Evolutionary conservation across 2,329 filamentous ascomycete genomes (phyloP).

Genomic region (Hypoxylon sp.): DNA sequence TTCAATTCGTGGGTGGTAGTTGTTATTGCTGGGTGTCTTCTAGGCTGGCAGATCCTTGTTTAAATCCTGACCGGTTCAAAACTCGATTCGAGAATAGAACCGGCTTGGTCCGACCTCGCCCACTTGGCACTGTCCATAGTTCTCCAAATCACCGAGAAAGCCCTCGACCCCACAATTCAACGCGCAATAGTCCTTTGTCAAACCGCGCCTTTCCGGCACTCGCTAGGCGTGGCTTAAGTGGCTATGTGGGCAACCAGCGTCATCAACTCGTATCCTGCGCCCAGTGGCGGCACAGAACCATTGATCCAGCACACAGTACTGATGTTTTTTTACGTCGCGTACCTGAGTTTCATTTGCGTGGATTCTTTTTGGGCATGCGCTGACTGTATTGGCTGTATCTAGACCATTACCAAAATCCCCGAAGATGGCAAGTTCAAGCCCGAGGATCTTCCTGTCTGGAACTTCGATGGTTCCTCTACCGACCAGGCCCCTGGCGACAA

Average conservation of each 20-base stretch:
- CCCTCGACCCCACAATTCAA: conserved; percentile 29
- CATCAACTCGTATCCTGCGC: conserved; percentile 33
- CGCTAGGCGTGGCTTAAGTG: conserved; percentile 35
- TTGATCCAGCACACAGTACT: conserved; percentile 18
- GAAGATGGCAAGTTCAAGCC: conserved; percentile 62
- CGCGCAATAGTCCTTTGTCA: conserved; percentile 31
- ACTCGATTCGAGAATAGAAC: conserved; percentile 43
- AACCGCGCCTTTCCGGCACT: conserved; percentile 24
- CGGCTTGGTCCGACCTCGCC: conserved; percentile 48
- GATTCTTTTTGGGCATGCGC: conserved; percentile 4
- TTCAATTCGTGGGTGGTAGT: conserved; percentile 33
- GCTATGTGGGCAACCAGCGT: conserved; percentile 31
- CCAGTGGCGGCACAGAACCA: conserved; percentile 34
- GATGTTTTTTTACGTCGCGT: conserved; percentile 12
- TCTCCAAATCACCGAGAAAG: conserved; percentile 39
- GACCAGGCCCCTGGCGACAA: conserved; percentile 94
- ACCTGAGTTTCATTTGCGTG: conserved; percentile 3
- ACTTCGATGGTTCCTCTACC: conserved; percentile 85
- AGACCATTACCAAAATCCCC: conserved; percentile 65
- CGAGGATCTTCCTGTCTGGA: conserved; percentile 69
- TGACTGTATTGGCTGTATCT: conserved; percentile 27
- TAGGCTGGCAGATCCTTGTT: conserved; percentile 39
- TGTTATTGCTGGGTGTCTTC: conserved; percentile 25
- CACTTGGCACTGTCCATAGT: conserved; percentile 36
- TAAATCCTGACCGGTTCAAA: conserved; percentile 25